These are phyloP conservation scores for Gossypium trilobum DNA, from an alignment of 441 rosid genomes.

Conservation along the genomic window DNA sequence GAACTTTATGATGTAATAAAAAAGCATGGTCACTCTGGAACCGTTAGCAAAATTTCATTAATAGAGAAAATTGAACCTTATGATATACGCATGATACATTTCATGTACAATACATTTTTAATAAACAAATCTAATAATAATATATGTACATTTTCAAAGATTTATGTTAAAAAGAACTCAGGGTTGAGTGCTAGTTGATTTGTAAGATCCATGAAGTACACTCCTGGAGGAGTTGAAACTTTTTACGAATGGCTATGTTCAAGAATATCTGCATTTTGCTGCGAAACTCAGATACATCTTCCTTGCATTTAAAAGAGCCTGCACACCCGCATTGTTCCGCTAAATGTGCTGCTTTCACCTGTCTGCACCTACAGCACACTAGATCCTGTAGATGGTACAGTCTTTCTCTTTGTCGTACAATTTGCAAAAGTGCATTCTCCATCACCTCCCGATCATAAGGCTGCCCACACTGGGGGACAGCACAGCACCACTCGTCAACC, in stretches of 20 bases:
- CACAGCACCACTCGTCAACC: constrained; percentile 79
- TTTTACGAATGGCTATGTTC: constrained; percentile 56
- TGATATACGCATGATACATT: not conserved
- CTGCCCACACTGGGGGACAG: constrained; percentile 80
- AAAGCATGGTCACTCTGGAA: not conserved
- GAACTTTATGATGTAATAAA: not conserved
- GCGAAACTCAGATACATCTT: constrained; percentile 49
- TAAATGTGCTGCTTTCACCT: constrained; percentile 82
- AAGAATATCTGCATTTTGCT: constrained; percentile 68
- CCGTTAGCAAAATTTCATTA: not conserved
- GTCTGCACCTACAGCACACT: constrained; percentile 71
- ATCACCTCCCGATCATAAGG: constrained; percentile 63
- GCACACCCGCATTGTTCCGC: constrained; percentile 76
- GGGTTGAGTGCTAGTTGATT: constrained; percentile 16
- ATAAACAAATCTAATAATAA: not conserved
- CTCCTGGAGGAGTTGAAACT: constrained; percentile 59
- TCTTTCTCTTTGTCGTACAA: constrained; percentile 69
- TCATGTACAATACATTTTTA: not conserved
- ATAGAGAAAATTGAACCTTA: not conserved
- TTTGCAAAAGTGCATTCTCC: constrained; percentile 84
- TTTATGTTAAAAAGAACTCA: not conserved
- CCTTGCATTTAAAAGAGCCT: constrained; percentile 74
- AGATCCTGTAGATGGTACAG: constrained; percentile 86
- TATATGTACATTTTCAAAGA: not conserved
- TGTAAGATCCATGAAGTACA: constrained; percentile 61